Evolutionary conservation across 208 protist genomes (phyloP).

Genomic region (Trypanosoma theileri): DNA sequence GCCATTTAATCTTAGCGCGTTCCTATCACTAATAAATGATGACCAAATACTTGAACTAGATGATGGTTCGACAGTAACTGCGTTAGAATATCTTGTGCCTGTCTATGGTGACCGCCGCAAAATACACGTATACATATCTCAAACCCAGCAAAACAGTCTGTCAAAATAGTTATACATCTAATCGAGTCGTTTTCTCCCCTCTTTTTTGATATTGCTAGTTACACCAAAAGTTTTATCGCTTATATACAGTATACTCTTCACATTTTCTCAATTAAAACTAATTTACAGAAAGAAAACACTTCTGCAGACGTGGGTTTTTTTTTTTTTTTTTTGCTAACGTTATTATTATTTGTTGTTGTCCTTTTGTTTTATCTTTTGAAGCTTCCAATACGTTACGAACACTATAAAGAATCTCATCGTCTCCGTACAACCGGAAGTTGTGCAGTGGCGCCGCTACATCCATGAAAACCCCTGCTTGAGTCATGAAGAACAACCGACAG

Average conservation of each 20-base stretch:
- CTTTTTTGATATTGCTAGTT: neutral
- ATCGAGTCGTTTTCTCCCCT: conserved; percentile 7
- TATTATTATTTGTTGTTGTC: too few species aligned
- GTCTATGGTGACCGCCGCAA: conserved; percentile 15
- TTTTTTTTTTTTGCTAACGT: too few species aligned
- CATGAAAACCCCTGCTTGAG: conserved; percentile 56
- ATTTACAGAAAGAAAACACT: too few species aligned
- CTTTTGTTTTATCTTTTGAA: too few species aligned
- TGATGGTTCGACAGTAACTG: conserved; percentile 9
- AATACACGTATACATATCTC: conserved; percentile 11
- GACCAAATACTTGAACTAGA: conserved; percentile 21
- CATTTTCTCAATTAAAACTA: too few species aligned
- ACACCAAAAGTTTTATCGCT: too few species aligned
- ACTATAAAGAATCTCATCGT: conserved; percentile 1
- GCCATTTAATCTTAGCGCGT: conserved; percentile 5
- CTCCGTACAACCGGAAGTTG: conserved; percentile 38
- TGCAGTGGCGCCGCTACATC: conserved; percentile 64
- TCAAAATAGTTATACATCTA: conserved; percentile 5
- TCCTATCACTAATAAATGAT: conserved; percentile 14
- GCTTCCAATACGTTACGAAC: neutral
- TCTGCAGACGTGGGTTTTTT: too few species aligned
- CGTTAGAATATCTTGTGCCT: conserved; percentile 17
- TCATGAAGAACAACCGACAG: conserved; percentile 51
- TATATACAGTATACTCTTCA: too few species aligned
- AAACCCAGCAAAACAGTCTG: neutral